Evolutionary conservation across 352 stramenopile species (phyloP).

Genomic region (Globisporangium spiculum): DNA sequence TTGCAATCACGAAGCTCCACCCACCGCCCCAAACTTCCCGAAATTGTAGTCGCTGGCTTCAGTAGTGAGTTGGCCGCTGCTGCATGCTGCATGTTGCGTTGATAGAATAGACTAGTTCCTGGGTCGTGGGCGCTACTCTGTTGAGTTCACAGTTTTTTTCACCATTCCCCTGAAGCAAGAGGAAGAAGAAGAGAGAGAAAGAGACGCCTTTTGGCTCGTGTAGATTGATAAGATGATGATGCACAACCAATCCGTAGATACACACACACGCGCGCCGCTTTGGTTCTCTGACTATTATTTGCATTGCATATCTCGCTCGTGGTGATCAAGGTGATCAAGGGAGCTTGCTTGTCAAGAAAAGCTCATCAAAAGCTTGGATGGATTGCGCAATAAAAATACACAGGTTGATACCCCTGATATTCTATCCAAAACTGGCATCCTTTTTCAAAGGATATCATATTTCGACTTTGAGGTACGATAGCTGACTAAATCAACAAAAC

Average conservation of each 20-base stretch:
- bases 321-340: no score
- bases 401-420: no score
- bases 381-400: no score
- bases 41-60: conserved; percentile 8
- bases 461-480: no score
- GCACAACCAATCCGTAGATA: conserved; percentile 2
- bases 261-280: background rate
- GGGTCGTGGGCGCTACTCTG: conserved; percentile 78
- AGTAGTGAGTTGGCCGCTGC: conserved; percentile 13
- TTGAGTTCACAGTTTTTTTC: conserved; percentile 26
- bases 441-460: no score
- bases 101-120: conserved; percentile 88
- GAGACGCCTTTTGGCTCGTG: conserved; percentile 10
- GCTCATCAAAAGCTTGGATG: no score
- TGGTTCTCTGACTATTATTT: background rate
- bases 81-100: conserved; percentile 23
- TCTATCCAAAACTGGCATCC: no score
- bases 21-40: background rate
- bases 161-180: background rate
- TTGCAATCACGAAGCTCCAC: background rate
- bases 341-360: background rate
- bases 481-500: no score
- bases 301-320: background rate
- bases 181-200: background rate
- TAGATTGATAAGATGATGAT: conserved; percentile 8